These are phyloP conservation scores for Pezicula neosporulosa DNA, from an alignment of 2,329 filamentous ascomycete genomes.

Conservation along the genomic window DNA sequence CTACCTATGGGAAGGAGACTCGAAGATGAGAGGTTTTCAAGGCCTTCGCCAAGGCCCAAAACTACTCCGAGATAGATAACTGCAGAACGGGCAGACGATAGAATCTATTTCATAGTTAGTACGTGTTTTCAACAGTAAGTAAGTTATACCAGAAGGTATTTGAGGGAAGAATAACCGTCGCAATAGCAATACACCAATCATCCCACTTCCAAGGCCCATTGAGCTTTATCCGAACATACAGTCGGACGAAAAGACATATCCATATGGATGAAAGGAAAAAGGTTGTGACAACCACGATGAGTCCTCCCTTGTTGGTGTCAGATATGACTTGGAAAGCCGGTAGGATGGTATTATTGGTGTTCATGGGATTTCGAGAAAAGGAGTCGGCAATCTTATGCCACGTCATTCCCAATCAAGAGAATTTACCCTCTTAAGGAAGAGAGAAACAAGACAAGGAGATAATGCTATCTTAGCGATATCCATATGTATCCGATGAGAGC, in stretches of 20 bases:
- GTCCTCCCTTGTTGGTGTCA: background rate
- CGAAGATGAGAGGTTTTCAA: background rate
- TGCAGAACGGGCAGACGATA: background rate
- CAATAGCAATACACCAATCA: background rate
- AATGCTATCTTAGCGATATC: too few species aligned
- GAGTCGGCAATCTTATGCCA: background rate
- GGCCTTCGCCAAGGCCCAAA: background rate
- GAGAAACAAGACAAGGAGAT: too few species aligned
- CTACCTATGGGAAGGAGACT: background rate
- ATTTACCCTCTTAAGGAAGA: too few species aligned
- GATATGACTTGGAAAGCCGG: slow-evolving; percentile 1
- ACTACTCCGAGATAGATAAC: background rate
- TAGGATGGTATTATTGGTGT: background rate
- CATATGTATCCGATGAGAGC: too few species aligned
- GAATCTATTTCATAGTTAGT: background rate
- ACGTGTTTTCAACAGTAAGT: background rate
- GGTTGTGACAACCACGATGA: slow-evolving; percentile 1
- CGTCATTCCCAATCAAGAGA: too few species aligned
- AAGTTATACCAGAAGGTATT: background rate
- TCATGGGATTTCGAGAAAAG: too few species aligned
- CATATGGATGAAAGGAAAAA: slow-evolving; percentile 1
- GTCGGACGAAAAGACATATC: background rate
- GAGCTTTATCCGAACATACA: slow-evolving; percentile 1
- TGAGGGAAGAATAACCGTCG: background rate
- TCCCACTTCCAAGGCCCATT: slow-evolving; percentile 2